phyloP scores from a whole-genome alignment of 2,329 filamentous ascomycete species.

The Dactylellina parvicollis region DNA sequence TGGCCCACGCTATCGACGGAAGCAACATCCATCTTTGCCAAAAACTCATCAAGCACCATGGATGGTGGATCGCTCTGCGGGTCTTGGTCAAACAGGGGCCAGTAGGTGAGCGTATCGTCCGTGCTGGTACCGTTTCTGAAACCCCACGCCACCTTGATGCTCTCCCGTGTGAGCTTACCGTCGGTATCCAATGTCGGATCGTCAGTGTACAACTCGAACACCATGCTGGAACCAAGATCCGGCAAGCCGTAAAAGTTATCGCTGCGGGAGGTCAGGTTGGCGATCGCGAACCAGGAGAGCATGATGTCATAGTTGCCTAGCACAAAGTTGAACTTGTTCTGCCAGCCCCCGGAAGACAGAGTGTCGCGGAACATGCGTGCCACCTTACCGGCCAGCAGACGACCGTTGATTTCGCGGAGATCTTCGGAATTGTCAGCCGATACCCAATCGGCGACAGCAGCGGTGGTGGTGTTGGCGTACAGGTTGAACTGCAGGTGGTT shows the following conservation, averaged over 20 bases:
- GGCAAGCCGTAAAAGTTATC: constrained; percentile 42
- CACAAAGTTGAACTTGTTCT: constrained; percentile 39
- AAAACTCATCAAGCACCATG: constrained; percentile 27
- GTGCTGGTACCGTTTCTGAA: constrained; percentile 43
- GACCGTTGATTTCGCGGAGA: constrained; percentile 29
- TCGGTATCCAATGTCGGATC: constrained; percentile 22
- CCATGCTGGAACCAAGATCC: constrained; percentile 49
- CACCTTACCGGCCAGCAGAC: constrained; percentile 30
- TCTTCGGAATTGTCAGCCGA: neutral
- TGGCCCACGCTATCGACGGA: constrained; percentile 14
- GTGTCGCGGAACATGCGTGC: constrained; percentile 12
- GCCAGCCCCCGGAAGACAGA: constrained; percentile 13
- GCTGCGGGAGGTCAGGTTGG: constrained; percentile 42
- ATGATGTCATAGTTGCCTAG: constrained; percentile 37
- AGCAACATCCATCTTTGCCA: constrained; percentile 24
- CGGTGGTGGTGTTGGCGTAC: constrained; percentile 36
- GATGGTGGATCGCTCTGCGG: constrained; percentile 12
- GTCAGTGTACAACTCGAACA: constrained; percentile 49
- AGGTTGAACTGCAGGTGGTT: constrained; percentile 46
- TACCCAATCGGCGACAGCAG: constrained; percentile 22
- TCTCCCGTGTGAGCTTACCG: neutral
- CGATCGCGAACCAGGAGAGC: constrained; percentile 46
- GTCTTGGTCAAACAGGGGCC: constrained; percentile 42
- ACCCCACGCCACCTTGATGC: constrained; percentile 43
- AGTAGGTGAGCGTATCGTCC: constrained; percentile 52